phyloP scores from a whole-genome alignment of 768 basidiomycete species.

The Cantharellus cinnabarinus region DNA sequence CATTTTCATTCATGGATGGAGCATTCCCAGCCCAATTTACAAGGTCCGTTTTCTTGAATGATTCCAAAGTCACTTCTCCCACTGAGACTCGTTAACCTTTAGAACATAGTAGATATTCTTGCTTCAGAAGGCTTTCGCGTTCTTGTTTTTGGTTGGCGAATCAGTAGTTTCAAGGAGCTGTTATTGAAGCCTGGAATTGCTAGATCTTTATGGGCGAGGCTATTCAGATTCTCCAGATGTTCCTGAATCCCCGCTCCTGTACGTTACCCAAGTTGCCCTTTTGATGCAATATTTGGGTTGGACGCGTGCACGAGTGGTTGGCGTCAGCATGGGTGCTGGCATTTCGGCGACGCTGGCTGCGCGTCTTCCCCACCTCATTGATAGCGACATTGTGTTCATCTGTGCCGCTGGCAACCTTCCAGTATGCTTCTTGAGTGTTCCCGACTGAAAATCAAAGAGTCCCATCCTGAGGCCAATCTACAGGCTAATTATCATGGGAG shows the following conservation, averaged over 20 bases:
- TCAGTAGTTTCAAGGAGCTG: not conserved
- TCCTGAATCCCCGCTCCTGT: slow-evolving; percentile 42
- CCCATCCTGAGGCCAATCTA: not conserved
- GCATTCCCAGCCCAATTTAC: slow-evolving; percentile 59
- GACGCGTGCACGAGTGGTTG: slow-evolving; percentile 42
- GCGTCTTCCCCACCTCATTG: slow-evolving; percentile 51
- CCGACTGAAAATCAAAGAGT: not conserved
- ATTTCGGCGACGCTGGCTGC: slow-evolving; percentile 51
- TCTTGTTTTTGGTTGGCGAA: slow-evolving; percentile 42
- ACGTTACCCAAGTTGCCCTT: slow-evolving; percentile 61
- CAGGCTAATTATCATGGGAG: not conserved
- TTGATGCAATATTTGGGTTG: slow-evolving; percentile 62
- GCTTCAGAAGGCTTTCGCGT: slow-evolving; percentile 48
- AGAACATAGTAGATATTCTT: slow-evolving; percentile 43
- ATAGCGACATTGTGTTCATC: slow-evolving; percentile 41
- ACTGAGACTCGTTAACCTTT: not conserved
- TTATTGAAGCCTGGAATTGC: not conserved
- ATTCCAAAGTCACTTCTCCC: not conserved
- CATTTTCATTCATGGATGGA: slow-evolving; percentile 58
- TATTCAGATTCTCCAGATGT: slow-evolving; percentile 64
- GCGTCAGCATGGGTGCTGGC: slow-evolving; percentile 66
- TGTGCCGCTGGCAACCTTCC: slow-evolving; percentile 49
- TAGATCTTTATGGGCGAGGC: slow-evolving; percentile 65
- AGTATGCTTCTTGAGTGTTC: slow-evolving; percentile 1
- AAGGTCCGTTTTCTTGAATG: slow-evolving; percentile 14